Base-by-base conservation (phyloP, 192 early-diverging fungal species). In the Allomyces arbusculus region DNA sequence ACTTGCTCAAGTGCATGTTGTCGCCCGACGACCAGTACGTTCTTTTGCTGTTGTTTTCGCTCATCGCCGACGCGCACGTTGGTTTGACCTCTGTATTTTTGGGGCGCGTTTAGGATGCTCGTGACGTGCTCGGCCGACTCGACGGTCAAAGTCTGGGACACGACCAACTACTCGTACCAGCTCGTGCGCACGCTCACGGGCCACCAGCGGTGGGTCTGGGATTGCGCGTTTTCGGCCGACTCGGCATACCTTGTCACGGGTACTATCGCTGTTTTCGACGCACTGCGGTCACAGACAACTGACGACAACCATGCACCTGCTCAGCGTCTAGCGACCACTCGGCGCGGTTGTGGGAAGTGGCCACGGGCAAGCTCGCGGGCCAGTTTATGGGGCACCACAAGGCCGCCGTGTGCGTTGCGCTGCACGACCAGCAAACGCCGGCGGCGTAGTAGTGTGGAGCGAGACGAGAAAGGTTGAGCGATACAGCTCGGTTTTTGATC, bases 321-420 rank as follows among this genome's bases (percentile, higher is more conserved):
- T 4, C 71, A 82, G 90, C 84, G 3, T 91, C 89, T 4, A 90
- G 88, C 8, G 91, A 92, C 70, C 87, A 91, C 72, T 79, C 83
- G 8, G 89, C 91, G 8, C 67, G 86, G 23, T 67, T 92, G 25
- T 92, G 91, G 91, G 88, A 92, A 67, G 71, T 92, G 23, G 69
- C 81, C 1, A 77, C 84, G 1, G 87, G 85, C 23, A 86, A 90
- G 62, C 88, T 87, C 1, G 87, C 90, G 63, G 81, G 87, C 23
- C 86, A 91, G 65, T 92, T 91, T 74, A 90, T 88, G 71, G 91
- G 91, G 12, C 91, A 92, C 67, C 87, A 90, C 66, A 92, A 92
- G 68, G 86, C 91, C 0, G 89, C 89, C 26, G 86, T 89, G 23
- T 89, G 88, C 75, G 84, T 90, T 55, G 91, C 91, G 19, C 71